Evolutionary conservation across 2,329 filamentous ascomycete species (phyloP), one percentile per base, ranked within the genome.

Genomic region (Gnomoniopsis smithogilvyi): DNA sequence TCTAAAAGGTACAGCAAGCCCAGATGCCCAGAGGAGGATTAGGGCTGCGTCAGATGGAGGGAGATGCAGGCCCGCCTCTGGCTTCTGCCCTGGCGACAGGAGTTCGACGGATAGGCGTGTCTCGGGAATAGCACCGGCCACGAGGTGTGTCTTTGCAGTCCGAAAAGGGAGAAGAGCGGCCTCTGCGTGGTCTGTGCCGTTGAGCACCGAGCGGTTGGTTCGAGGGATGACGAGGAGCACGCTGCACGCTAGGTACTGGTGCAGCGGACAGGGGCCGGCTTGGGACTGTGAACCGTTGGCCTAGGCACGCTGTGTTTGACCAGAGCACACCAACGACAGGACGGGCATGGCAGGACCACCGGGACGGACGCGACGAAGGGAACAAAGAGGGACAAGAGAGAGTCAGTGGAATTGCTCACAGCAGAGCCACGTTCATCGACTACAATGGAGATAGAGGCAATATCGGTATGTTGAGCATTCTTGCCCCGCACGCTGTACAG

Each of bases 81-180:
- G 60, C 60, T 50, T 47, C n/a, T n/a, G 51, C 19, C 12, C 19
- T 19, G 41, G 33, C 43, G 51, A 24, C 26, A 49, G 47, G 54
- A 38, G 34, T 34, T 43, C 14, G 21, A 34, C 46, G 45, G 24
- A 24, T 47, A 52, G 55, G 50, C 12, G 30, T 59, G 60, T 62
- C 57, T 62, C 60, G 60, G 60, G 38, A 30, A 55, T 56, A 33
- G 19, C 30, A 36, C 57, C 60, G 60, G 60, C 60, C 57, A 62
- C 60, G 57, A 60, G 57, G 57, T 57, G 54, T 45, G 54, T 57
- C 41, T 38, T 54, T 57, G 60, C 60, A 57, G 57, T 54, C 54
- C 54, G 55, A 60, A 43, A 14, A 19, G 21, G 38, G 33, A 19
- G 38, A 21, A 26, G 15, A 19, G 26, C 15, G 48, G 24, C 51